Evolutionary conservation across 192 early-diverging fungal genomes (phyloP).

Genomic region (Nowakowskiella sp.): DNA sequence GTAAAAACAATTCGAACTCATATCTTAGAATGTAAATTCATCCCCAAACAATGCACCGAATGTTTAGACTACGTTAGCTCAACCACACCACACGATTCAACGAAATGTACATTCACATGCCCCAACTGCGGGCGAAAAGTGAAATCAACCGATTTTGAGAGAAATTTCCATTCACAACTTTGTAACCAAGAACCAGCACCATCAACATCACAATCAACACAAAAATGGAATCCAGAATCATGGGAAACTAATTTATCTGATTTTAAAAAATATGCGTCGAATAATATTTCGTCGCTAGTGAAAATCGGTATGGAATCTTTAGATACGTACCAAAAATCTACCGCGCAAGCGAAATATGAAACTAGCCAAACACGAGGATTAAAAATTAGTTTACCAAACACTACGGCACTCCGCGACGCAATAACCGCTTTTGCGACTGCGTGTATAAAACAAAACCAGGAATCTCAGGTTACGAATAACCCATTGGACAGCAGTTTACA

Average conservation of each 20-base stretch:
- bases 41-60: conserved; percentile 7
- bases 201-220: background rate
- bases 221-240: background rate
- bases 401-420: no score
- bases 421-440: background rate
- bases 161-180: conserved; percentile 3
- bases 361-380: background rate
- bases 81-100: background rate
- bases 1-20: background rate
- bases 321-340: background rate
- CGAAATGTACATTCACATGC: conserved; percentile 13
- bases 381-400: background rate
- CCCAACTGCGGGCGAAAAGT: conserved; percentile 20
- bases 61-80: conserved; percentile 2
- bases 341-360: background rate
- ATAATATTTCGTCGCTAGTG: background rate
- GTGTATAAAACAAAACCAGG: background rate
- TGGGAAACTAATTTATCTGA: conserved; percentile 29
- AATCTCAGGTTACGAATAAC: background rate
- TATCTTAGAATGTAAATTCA: background rate
- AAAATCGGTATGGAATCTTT: background rate
- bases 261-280: conserved; percentile 13
- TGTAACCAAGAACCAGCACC: conserved; percentile 8
- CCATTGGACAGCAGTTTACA: conserved; percentile 21
- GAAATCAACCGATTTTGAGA: background rate